Evolutionary conservation across 2,329 filamentous ascomycete genomes (phyloP).

Genomic region (Fusarium sp.): DNA sequence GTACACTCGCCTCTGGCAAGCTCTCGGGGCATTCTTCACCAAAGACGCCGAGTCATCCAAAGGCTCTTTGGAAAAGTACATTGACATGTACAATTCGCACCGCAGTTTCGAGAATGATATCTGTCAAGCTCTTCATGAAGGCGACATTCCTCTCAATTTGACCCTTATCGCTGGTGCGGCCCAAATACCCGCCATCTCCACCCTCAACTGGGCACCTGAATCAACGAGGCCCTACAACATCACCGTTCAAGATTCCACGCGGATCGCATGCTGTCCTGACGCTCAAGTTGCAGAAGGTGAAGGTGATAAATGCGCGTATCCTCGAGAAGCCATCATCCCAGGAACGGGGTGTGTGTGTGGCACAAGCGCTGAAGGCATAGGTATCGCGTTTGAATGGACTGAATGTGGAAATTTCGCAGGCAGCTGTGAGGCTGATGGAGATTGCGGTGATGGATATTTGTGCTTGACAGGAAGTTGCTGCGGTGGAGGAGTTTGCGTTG

Average conservation of each 20-base stretch:
- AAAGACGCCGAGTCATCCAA: slow-evolving; percentile 26
- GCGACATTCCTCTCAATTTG: slow-evolving; percentile 48
- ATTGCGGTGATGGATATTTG: slow-evolving; percentile 43
- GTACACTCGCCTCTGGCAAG: slow-evolving; percentile 48
- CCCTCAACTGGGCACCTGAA: slow-evolving; percentile 47
- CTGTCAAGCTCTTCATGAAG: slow-evolving; percentile 49
- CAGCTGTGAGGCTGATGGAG: slow-evolving; percentile 44
- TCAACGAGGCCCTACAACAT: slow-evolving; percentile 45
- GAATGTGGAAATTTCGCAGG: slow-evolving; percentile 50
- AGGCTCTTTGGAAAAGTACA: slow-evolving; percentile 47
- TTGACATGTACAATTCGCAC: slow-evolving; percentile 48
- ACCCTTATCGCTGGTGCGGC: slow-evolving; percentile 49
- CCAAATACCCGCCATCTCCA: slow-evolving; percentile 44
- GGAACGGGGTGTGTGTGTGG: slow-evolving; percentile 52
- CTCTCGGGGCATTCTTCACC: slow-evolving; percentile 49
- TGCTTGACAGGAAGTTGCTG: slow-evolving; percentile 53
- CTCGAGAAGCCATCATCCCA: slow-evolving; percentile 44
- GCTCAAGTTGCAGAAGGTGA: slow-evolving; percentile 39
- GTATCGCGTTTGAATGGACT: slow-evolving; percentile 49
- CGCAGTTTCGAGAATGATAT: slow-evolving; percentile 49
- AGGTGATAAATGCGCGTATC: slow-evolving; percentile 47
- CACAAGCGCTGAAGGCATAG: slow-evolving; percentile 37
- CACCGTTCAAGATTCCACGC: slow-evolving; percentile 50
- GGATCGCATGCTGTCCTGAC: slow-evolving; percentile 50
- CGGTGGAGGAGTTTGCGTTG: slow-evolving; percentile 51